phyloP scores from a whole-genome alignment of 2,329 filamentous ascomycete genomes.

The Cordyceps cateniannulata region DNA sequence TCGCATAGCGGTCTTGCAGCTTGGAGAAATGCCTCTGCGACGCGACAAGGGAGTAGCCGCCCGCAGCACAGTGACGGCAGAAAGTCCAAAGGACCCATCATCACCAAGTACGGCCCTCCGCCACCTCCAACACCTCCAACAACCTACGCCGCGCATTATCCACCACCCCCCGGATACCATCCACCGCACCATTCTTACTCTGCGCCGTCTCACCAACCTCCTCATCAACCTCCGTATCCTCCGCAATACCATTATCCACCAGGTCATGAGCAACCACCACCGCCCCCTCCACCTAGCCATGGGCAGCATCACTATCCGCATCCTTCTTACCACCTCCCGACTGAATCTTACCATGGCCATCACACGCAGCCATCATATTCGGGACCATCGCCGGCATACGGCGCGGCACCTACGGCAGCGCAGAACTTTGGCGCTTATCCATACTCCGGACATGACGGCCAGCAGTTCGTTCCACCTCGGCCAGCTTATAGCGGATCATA shows the following conservation, averaged over 20 bases:
- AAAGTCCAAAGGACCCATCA: slow-evolving; percentile 20
- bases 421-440: slow-evolving; percentile 2
- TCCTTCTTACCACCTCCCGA: slow-evolving; percentile 16
- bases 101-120: slow-evolving; percentile 17
- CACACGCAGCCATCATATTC: slow-evolving; percentile 10
- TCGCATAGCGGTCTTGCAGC: slow-evolving; percentile 28
- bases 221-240: slow-evolving; percentile 4
- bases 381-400: neutral
- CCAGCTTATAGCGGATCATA: slow-evolving; percentile 11
- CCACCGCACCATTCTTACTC: slow-evolving; percentile 2
- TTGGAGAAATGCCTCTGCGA: slow-evolving; percentile 28
- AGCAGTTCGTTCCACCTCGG: neutral
- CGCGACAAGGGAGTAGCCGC: slow-evolving; percentile 21
- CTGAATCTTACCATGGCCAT: slow-evolving; percentile 11
- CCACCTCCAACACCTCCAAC: slow-evolving; percentile 20
- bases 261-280: slow-evolving; percentile 13
- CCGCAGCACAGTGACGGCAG: slow-evolving; percentile 25
- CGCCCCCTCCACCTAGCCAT: slow-evolving; percentile 11
- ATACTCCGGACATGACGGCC: neutral
- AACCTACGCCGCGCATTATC: slow-evolving; percentile 22
- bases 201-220: slow-evolving; percentile 10
- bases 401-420: neutral
- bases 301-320: slow-evolving; percentile 16
- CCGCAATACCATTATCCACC: slow-evolving; percentile 14
- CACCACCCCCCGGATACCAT: slow-evolving; percentile 18